Base-by-base conservation (phyloP, 805 yeast genomes). In the Nakazawaea peltata region DNA sequence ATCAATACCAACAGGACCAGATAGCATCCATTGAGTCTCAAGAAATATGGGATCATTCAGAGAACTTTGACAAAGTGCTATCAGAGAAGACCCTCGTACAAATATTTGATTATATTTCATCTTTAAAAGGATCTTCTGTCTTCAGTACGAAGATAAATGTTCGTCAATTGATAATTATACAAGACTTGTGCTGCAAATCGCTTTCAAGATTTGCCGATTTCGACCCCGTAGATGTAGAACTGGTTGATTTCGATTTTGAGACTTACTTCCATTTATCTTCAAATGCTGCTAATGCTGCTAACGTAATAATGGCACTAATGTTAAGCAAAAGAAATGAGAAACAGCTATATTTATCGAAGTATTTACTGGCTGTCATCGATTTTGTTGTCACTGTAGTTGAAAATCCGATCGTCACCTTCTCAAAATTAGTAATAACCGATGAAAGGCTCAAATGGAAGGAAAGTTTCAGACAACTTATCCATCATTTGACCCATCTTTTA, bases 271-370 rank as follows among this genome's bases (percentile, higher is more conserved):
- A 5, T 5, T 23, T 38, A 10, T 54, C 52, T 16, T 47, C 35
- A 21, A 51, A 51, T 29, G 57, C 61, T 5, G 44, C 58, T 17
- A 22, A 43, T 26, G 62, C 72, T 1, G 50, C 65, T 2, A 50
- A 57, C 3, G 41, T 66, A 4, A 50, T 71, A 4, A 50, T 75
- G 30, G 43, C 52, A 3, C 53, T 71, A 2, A 58, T 75, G 36
- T 60, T 62, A 19, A 46, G 69, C 12, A 54, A 57, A 24, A 46
- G 63, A 28, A 40, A 48, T 2, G 75, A 72, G 34, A 67, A 66
- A 39, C 55, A 52, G 26, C 45, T 79, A 3, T 64, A 65, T 36
- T 42, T 69, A 18, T 79, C 74, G 26, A 59, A 57, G 4, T 66
- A 64, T 43, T 42, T 75, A 12, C 44, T 47, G 3, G 54, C 62